Percentiles rank a stretch among this genome's conserved stretches.
These are phyloP conservation scores for Pelagomonas calceolata DNA, from an alignment of 108 stramenopile genomes.

Conservation along the genomic window DNA sequence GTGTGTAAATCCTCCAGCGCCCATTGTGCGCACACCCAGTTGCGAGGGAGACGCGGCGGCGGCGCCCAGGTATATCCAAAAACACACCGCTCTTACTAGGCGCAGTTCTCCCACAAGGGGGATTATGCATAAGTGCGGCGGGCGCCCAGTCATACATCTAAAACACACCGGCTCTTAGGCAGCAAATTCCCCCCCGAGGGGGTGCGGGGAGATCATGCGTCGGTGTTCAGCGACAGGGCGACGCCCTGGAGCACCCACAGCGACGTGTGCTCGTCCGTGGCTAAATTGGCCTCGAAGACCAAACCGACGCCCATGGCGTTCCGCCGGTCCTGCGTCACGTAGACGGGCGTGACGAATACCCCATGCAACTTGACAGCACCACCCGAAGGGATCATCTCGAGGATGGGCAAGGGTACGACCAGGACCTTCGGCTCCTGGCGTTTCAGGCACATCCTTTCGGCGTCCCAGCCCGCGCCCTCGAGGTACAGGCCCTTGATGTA, in stretches of 20 bases:
- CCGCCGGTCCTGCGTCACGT: conserved; percentile 50
- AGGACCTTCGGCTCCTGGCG: conserved; percentile 58
- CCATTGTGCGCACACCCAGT: too few relatives aligned
- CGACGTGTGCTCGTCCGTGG: conserved; percentile 38
- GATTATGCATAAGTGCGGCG: too few relatives aligned
- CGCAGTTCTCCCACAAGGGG: too few relatives aligned
- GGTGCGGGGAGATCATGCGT: neutral
- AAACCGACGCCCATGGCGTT: conserved; percentile 61
- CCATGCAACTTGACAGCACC: conserved; percentile 46
- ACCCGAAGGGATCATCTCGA: conserved; percentile 56
- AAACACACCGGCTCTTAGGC: too few relatives aligned
- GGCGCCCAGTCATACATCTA: too few relatives aligned
- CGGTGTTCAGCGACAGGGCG: conserved; percentile 34
- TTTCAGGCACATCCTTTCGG: conserved; percentile 18
- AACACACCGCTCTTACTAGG: too few relatives aligned
- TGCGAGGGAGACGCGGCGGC: too few relatives aligned
- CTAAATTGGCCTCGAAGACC: conserved; percentile 49
- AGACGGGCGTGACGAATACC: conserved; percentile 56
- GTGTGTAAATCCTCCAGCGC: too few relatives aligned
- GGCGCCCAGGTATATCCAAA: too few relatives aligned
- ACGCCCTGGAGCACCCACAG: conserved; percentile 60
- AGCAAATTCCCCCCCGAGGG: too few relatives aligned
- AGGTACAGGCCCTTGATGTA: conserved; percentile 49
- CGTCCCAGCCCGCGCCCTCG: conserved; percentile 59
- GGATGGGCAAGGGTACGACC: conserved; percentile 45